Evolutionary conservation across 2,329 filamentous ascomycete genomes (phyloP).

Genomic region (Aureobasidium lini): DNA sequence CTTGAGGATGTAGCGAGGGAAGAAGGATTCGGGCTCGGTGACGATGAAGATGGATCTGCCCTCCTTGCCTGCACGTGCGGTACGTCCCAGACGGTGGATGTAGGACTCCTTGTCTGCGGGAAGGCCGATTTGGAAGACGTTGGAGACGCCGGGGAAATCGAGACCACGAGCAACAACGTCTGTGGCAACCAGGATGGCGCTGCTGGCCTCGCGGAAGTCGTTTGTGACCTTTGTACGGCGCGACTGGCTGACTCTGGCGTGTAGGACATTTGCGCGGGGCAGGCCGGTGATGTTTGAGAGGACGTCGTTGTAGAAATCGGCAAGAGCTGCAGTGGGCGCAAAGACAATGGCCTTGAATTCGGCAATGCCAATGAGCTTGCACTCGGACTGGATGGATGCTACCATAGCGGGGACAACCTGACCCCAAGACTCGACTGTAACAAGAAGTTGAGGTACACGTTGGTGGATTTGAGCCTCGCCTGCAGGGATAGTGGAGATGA

Average conservation of each 20-base stretch:
- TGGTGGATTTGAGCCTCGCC: conserved; percentile 41
- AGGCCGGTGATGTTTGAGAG: conserved; percentile 24
- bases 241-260: conserved; percentile 37
- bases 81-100: conserved; percentile 88
- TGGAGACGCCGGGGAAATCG: conserved; percentile 95
- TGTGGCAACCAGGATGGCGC: conserved; percentile 46
- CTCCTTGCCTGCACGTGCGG: conserved; percentile 75
- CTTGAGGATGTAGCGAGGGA: conserved; percentile 44
- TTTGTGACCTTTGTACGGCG: conserved; percentile 36
- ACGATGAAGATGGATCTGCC: conserved; percentile 49
- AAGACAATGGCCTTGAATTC: conserved; percentile 42
- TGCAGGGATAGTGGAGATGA: conserved; percentile 37
- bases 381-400: conserved; percentile 2
- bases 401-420: conserved; percentile 10
- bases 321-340: conserved; percentile 39
- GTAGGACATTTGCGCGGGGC: conserved; percentile 16
- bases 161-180: conserved; percentile 90
- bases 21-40: conserved; percentile 46
- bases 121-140: conserved; percentile 67
- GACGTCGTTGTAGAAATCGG: conserved; percentile 29
- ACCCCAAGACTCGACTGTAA: conserved; percentile 25
- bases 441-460: conserved; percentile 40
- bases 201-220: conserved; percentile 37
- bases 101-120: conserved; percentile 55
- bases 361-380: conserved; percentile 1